Conservation (phyloP, 2,329 filamentous ascomycete genomes). For the Beauveria asiatica region DNA sequence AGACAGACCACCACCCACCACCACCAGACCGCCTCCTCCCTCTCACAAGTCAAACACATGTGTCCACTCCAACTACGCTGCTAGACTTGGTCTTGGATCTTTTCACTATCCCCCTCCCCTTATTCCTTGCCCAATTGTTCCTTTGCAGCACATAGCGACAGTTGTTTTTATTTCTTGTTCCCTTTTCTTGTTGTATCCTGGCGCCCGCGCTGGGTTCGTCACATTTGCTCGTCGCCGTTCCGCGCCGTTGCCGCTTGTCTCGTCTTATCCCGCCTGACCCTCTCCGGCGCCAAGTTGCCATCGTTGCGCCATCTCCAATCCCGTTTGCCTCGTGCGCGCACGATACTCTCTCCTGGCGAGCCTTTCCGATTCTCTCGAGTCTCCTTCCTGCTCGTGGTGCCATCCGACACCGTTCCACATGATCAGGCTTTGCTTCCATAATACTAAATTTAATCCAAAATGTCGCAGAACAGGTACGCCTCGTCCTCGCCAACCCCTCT, state of each 20-base stretch:
- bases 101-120: neutral
- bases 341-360: neutral
- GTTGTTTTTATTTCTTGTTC: neutral
- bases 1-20: neutral
- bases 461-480: conserved; percentile 14
- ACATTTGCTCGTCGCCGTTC: neutral
- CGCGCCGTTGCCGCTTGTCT: neutral
- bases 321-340: conserved; percentile 5
- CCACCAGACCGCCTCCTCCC: neutral
- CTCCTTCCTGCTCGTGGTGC: neutral
- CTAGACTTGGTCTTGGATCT: conserved; percentile 1
- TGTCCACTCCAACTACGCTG: conserved; percentile 7
- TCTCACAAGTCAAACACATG: neutral
- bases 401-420: neutral
- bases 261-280: neutral
- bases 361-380: neutral
- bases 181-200: neutral
- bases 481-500: neutral
- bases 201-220: neutral
- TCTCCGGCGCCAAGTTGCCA: neutral
- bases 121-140: neutral
- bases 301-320: neutral
- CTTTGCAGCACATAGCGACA: neutral
- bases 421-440: neutral
- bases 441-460: conserved; percentile 10